Evolutionary conservation across 164 flowering plant species (phyloP).

Genomic region (Nymphaea colorata): DNA sequence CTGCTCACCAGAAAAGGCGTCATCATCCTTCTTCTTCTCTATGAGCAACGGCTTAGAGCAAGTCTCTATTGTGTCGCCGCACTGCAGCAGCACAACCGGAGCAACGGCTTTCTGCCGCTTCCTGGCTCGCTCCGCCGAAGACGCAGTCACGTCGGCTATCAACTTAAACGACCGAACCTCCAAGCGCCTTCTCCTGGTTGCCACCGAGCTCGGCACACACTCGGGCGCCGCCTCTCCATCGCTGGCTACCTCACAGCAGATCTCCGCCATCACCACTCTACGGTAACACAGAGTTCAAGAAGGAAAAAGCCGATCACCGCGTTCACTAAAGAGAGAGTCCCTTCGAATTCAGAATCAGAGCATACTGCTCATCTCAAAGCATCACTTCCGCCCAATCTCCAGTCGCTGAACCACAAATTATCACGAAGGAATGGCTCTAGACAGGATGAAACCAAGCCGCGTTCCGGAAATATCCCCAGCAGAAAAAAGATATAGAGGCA

Average conservation of each 20-base stretch:
- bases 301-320: not conserved
- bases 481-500: not conserved
- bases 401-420: too few relatives aligned
- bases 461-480: too few relatives aligned
- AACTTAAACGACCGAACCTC: constrained; percentile 25
- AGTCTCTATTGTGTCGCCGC: constrained; percentile 12
- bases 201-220: constrained; percentile 23
- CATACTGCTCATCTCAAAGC: not conserved
- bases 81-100: constrained; percentile 1
- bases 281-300: not conserved
- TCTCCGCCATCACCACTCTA: constrained; percentile 24
- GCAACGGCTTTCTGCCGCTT: constrained; percentile 11
- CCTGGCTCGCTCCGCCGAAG: constrained; percentile 8
- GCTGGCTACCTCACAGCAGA: constrained; percentile 32
- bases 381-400: not conserved
- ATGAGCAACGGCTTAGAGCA: not conserved
- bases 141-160: constrained; percentile 3
- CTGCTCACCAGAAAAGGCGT: not conserved
- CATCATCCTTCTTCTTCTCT: not conserved
- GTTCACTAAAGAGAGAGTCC: not conserved
- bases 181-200: constrained; percentile 22
- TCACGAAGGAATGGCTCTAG: too few relatives aligned
- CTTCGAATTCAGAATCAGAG: not conserved
- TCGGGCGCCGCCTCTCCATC: constrained; percentile 26
- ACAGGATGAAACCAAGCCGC: too few relatives aligned